Evolutionary conservation across 306 rosid species (phyloP), one percentile per base, ranked within the genome.

Genomic region (Sicyos edulis): DNA sequence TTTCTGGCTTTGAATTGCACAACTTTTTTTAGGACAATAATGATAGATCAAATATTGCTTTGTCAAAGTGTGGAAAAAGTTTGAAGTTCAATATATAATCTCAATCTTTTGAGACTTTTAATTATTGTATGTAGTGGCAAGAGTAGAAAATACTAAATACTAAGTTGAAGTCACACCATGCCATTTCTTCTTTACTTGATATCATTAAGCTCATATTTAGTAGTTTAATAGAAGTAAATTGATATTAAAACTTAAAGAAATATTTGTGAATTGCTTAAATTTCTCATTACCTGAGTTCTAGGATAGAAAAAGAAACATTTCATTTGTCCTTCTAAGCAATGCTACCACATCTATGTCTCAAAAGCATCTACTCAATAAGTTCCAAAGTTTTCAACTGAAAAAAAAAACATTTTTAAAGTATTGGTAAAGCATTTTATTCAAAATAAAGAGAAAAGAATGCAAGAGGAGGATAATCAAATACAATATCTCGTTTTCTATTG

Each of bases 1-100:
- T 52, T 65, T 20, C 50, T 20, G 22, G 71, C 71, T 42, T 65
- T 24, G 6, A 65, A 65, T 42, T 44, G 71, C 71, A 44, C 13
- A 67, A 32, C 37, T 32, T 32, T 45, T 67, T 67, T 20, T 20
- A 52, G 19, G 34, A 45, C 6, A 44, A 21, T 32, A 6, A 44
- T 65, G 71, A 42, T 65, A 44, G 47, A 44, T 40, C 34, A 65
- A 65, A 44, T 21, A 40, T 65, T 4, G 20, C 15, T 34, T 37
- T 37, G 69, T 63, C 17, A 8, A 63, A 37, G 13, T 6, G 19
- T 61, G 21, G 21, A 61, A 61, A 59, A 60, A 2, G 4, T 32
- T 32, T 32, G 0, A 7, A 26, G 2, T 60, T 14, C 34, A 29
- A 8, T 32, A 32, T 22, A 32, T 59, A 17, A 29, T 4, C 20